Percentiles rank a stretch among this genome's conserved stretches.
phyloP scores from a whole-genome alignment of 2,329 filamentous ascomycete genomes.

The Dothiorella sarmentorum region DNA sequence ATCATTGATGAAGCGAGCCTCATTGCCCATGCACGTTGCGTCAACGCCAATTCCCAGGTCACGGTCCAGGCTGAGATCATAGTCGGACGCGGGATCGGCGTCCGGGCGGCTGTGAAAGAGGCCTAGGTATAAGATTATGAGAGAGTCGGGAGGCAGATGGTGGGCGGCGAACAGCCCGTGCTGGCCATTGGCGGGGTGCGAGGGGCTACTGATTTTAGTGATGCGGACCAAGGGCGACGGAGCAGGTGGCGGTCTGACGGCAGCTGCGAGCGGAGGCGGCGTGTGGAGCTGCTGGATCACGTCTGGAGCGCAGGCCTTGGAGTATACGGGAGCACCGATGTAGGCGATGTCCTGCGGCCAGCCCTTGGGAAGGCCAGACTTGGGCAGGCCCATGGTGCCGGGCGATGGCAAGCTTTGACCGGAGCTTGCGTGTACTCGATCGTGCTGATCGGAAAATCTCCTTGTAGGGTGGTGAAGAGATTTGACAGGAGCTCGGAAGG shows the following conservation, averaged over 20 bases:
- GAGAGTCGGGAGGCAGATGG: conserved; percentile 42
- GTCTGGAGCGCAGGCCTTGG: conserved; percentile 29
- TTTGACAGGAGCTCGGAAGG: no score
- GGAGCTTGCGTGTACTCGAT: no score
- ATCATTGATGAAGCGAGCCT: conserved; percentile 53
- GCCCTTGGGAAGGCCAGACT: conserved; percentile 26
- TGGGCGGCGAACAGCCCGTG: conserved; percentile 47
- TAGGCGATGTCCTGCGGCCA: conserved; percentile 31
- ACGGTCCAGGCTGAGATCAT: conserved; percentile 51
- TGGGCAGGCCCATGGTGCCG: not conserved
- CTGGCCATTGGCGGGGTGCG: conserved; percentile 49
- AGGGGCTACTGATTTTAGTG: conserved; percentile 35
- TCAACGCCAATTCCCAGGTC: conserved; percentile 49
- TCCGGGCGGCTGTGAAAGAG: conserved; percentile 45
- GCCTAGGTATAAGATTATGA: conserved; percentile 51
- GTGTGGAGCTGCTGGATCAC: conserved; percentile 26
- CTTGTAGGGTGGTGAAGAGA: no score
- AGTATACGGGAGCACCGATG: conserved; percentile 30
- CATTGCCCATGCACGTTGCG: conserved; percentile 48
- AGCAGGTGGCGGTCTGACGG: conserved; percentile 20
- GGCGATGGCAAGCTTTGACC: not conserved
- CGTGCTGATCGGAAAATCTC: no score
- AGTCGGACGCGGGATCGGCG: conserved; percentile 44
- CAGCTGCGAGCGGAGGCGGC: conserved; percentile 14
- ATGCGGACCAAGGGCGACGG: conserved; percentile 43